Evolutionary conservation across 2,329 filamentous ascomycete species (phyloP), one percentile per base, ranked within the genome.

Genomic region (Colletotrichum magnum): DNA sequence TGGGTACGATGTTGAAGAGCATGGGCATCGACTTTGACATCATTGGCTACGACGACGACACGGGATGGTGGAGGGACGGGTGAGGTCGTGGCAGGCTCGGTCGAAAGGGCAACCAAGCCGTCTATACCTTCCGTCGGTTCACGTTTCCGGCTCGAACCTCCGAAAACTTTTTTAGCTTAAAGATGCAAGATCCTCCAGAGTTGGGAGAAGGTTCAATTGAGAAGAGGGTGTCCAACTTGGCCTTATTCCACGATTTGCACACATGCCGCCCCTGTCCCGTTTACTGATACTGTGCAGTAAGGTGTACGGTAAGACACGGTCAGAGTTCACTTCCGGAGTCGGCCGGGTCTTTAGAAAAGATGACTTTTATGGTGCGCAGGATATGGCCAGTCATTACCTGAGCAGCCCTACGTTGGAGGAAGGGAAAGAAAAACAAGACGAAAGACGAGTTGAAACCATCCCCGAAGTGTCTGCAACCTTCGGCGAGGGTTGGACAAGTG

Each of bases 1-100:
- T 72, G 71, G 71, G 58, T 7, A 67, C 60, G 48, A 72, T 72
- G 71, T 58, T 72, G 16, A 66, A 45, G 47, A 72, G 71, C 36
- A 69, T 69, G 50, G 69, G 70, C 32, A 65, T 72, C 57, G 56
- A 71, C 36, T 58, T 72, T 26, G 63, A 64, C 52, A 43, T 62
- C 41, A 70, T 72, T 52, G 74, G 71, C 54, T 75, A 74, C 69
- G 72, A 71, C 41, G 58, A 57, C 24, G 50, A 59, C 15, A 62
- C 64, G 6, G 71, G 61, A 24, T 58, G 61, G 51, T 72, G 71
- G 71, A 71, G 51, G 58, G 64, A 68, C 53, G 64, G 54, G 41
- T 70, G 64, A 68, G 36, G n/a, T 26, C 12, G 54, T 45, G n/a
- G 54, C 28, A 15, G 36, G 52, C 36, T 57, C 3, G n/a, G 2